Conservation (phyloP, 2,329 filamentous ascomycete species). For the Aspergillus costaricaensis region DNA sequence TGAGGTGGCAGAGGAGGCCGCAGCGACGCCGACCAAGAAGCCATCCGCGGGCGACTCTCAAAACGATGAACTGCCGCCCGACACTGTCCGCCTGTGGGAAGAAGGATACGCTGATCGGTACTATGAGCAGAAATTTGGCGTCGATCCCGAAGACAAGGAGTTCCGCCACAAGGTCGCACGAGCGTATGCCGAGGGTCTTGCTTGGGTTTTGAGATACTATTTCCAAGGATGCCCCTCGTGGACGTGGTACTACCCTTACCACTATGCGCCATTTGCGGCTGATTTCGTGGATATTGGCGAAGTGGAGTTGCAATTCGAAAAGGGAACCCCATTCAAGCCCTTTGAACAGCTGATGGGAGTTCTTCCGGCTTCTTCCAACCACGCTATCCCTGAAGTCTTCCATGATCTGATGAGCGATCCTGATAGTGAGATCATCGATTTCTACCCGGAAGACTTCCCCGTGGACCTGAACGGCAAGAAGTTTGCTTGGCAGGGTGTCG, state of each 20-base stretch:
- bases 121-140: conserved; percentile 94
- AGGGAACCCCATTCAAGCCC: conserved; percentile 81
- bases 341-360: conserved; percentile 99
- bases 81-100: conserved; percentile 91
- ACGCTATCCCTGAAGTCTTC: conserved; percentile 85
- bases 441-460: conserved; percentile 92
- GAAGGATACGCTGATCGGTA: conserved; percentile 93
- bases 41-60: conserved; percentile 42
- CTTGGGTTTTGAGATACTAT: conserved; percentile 95
- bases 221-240: conserved; percentile 97
- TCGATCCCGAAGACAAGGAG: conserved; percentile 74
- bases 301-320: conserved; percentile 78
- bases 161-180: conserved; percentile 88
- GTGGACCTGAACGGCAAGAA: conserved; percentile 97
- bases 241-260: conserved; percentile 99
- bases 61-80: conserved; percentile 66
- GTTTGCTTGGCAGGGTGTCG: conserved; percentile 96
- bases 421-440: conserved; percentile 92
- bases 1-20: conserved; percentile 61
- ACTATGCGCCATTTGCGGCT: conserved; percentile 95
- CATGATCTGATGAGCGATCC: conserved; percentile 86
- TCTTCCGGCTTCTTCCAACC: conserved; percentile 86
- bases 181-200: conserved; percentile 91
- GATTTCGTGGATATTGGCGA: conserved; percentile 85
- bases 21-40: conserved; percentile 58